Evolutionary conservation across 2,329 filamentous ascomycete species (phyloP).

Genomic region (Stachybotrys chartarum): DNA sequence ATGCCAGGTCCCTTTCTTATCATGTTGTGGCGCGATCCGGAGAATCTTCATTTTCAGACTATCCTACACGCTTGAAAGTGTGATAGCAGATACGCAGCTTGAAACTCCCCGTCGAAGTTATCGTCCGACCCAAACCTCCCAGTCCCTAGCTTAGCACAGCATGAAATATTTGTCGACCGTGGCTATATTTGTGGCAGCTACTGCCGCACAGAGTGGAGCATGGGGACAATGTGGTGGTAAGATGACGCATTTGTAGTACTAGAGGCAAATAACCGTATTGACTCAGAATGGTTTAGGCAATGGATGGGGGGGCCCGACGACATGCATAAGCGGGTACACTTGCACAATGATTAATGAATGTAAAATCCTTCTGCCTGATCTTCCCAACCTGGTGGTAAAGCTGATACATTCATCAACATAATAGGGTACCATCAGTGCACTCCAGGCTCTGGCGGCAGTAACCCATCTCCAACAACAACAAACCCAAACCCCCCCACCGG

Average conservation of each 20-base stretch:
- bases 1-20: background rate
- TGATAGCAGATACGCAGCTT: background rate
- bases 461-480: background rate
- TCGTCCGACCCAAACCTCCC: no score
- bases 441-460: background rate
- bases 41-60: background rate
- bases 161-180: background rate
- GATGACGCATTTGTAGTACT: background rate
- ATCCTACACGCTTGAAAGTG: background rate
- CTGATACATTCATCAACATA: background rate
- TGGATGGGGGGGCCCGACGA: background rate
- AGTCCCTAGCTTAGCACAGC: background rate
- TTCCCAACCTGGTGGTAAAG: background rate
- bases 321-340: background rate
- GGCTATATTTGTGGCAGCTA: background rate
- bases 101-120: no score
- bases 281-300: no score
- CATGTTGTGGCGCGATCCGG: background rate
- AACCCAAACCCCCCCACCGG: background rate
- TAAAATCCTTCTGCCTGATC: background rate
- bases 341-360: background rate
- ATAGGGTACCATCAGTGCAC: background rate
- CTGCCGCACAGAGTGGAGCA: background rate
- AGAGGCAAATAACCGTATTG: no score
- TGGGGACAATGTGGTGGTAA: background rate